Conservation (phyloP, 1,284 basidiomycete genomes). For the Ceraceosorus guamensis region DNA sequence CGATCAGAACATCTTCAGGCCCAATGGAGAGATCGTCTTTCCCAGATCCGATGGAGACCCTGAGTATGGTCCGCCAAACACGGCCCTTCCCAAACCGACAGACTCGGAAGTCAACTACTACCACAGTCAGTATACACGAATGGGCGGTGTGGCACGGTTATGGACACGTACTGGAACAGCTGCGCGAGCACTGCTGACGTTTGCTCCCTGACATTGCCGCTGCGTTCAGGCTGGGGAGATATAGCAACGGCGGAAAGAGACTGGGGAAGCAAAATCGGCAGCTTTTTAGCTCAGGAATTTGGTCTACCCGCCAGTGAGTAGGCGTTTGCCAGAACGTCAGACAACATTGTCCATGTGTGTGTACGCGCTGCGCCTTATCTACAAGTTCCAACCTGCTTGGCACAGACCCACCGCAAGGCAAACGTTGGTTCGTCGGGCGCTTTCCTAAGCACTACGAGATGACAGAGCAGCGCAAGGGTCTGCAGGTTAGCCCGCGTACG, state of each 20-base stretch:
- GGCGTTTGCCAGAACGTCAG: no score
- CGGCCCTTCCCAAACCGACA: neutral
- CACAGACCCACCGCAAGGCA: slow-evolving; percentile 9
- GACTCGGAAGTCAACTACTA: slow-evolving; percentile 28
- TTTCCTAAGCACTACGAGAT: slow-evolving; percentile 27
- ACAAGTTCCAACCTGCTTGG: no score
- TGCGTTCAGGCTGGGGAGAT: neutral
- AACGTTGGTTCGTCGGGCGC: slow-evolving; percentile 25
- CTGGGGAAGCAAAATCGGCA: slow-evolving; percentile 21
- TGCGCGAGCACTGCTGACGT: neutral
- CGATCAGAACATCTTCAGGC: slow-evolving; percentile 25
- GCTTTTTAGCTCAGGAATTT: slow-evolving; percentile 18
- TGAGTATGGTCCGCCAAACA: slow-evolving; percentile 21
- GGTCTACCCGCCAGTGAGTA: slow-evolving; percentile 9
- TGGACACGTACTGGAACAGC: no score
- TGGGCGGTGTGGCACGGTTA: no score
- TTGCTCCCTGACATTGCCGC: neutral
- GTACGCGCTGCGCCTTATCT: no score
- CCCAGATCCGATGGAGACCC: slow-evolving; percentile 31
- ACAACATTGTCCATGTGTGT: no score
- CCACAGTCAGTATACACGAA: slow-evolving; percentile 1
- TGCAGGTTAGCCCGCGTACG: slow-evolving; percentile 13
- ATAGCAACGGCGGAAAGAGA: no score
- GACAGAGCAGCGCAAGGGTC: slow-evolving; percentile 35
- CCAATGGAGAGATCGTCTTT: slow-evolving; percentile 27